Conservation (phyloP, 257 asterid species). For the Jasminum sambac region DNA sequence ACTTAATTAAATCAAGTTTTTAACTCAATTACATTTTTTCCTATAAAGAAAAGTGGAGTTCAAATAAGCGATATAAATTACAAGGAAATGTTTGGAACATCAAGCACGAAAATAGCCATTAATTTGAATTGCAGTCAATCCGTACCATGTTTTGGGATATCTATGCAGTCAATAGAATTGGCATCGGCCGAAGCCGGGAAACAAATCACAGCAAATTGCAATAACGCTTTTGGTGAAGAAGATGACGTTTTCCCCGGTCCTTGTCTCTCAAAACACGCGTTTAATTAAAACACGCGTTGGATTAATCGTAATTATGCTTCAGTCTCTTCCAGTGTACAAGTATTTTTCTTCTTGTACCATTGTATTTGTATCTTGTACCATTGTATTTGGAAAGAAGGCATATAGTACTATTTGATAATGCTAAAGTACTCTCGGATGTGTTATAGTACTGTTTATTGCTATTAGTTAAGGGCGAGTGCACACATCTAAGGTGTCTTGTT, state of each 20-base stretch:
- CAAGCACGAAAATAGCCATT: conserved; percentile 44
- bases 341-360: not conserved
- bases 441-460: no score
- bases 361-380: no score
- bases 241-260: conserved; percentile 40
- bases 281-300: not conserved
- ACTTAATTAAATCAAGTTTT: not conserved
- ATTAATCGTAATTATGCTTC: no score
- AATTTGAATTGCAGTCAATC: conserved; percentile 59
- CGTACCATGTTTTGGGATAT: conserved; percentile 46
- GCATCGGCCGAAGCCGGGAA: conserved; percentile 27
- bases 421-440: no score
- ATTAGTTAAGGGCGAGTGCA: no score
- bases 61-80: conserved; percentile 50
- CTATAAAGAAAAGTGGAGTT: conserved; percentile 53
- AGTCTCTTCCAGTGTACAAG: not conserved
- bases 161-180: conserved; percentile 40
- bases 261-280: conserved; percentile 33
- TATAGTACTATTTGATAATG: no score
- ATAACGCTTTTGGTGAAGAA: conserved; percentile 51
- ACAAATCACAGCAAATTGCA: conserved; percentile 45
- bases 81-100: conserved; percentile 46
- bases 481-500: no score
- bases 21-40: not conserved
- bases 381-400: no score